Conservation (phyloP, 1,139 yeast genomes). For the Pneumocystis carinii region DNA sequence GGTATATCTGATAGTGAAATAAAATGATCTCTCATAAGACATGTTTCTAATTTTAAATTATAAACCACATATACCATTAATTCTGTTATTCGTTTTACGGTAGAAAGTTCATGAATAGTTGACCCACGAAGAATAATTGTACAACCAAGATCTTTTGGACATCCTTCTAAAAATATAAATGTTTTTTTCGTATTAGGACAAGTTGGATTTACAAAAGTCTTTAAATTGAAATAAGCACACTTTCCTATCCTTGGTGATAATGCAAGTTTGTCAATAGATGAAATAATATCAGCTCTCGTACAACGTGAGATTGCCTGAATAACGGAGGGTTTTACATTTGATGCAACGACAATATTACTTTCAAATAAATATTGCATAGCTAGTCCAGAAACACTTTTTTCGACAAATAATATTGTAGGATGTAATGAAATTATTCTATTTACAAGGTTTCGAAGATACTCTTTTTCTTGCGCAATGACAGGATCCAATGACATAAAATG, state of each 20-base stretch:
- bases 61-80: slow-evolving; percentile 64
- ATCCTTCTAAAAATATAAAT: slow-evolving; percentile 63
- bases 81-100: slow-evolving; percentile 65
- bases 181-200: slow-evolving; percentile 40
- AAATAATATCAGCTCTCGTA: slow-evolving; percentile 67
- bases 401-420: slow-evolving; percentile 70
- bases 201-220: slow-evolving; percentile 41
- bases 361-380: slow-evolving; percentile 60
- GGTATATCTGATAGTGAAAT: slow-evolving; percentile 31
- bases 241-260: slow-evolving; percentile 50
- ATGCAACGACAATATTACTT: slow-evolving; percentile 57
- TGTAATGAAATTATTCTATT: slow-evolving; percentile 59
- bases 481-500: slow-evolving; percentile 69
- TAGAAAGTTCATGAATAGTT: slow-evolving; percentile 38
- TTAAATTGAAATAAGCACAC: slow-evolving; percentile 58
- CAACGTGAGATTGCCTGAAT: slow-evolving; percentile 65
- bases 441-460: slow-evolving; percentile 67
- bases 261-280: slow-evolving; percentile 50
- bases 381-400: slow-evolving; percentile 69
- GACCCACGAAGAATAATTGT: slow-evolving; percentile 75
- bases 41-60: slow-evolving; percentile 66
- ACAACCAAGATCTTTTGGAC: slow-evolving; percentile 60
- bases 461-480: slow-evolving; percentile 75
- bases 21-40: slow-evolving; percentile 63
- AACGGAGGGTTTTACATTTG: slow-evolving; percentile 68